Base-by-base conservation (phyloP, 805 yeast genomes). In the Clavispora phyllophila region DNA sequence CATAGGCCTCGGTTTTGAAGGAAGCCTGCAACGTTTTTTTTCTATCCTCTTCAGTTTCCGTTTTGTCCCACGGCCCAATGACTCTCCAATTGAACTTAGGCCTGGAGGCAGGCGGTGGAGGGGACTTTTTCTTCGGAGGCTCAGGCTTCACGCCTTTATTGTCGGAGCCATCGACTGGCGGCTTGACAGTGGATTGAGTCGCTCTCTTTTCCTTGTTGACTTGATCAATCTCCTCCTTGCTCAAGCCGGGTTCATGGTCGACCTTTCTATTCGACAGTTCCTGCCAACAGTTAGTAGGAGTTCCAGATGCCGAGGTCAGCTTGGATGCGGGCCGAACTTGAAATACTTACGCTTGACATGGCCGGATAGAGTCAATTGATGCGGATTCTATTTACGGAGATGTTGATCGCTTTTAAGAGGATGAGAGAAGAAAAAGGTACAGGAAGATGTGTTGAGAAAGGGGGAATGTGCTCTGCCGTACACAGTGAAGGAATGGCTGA, bases 1-100 rank as follows among this genome's bases (percentile, higher is more conserved):
- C 78, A 49, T 82, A 86, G 14, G 75, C 68, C 55, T 79, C 80
- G 33, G 84, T 62, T 3, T 64, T 58, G 24, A 65, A 63, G 23
- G 61, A 38, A n/a, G 45, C 43, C 26, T 56, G 39, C 45, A 66
- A 57, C 6, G 60, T 47, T 12, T 53, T 43, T 27, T 29, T 24
- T 41, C 67, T 68, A 41, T 66, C 68, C 6, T 19, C 37, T 28
- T 39, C 34, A 2, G 49, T 38, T 37, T 50, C 51, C 6, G 41
- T 8, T 9, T 4, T 40, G 24, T 62, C 58, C 75, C 75, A 70
- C 22, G 60, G 46, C 9, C 73, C 75, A 15, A 70, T 66, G 22
- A 62, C 56, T 36, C 48, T 42, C 75, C 75, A 70, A n/a, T 68
- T 58, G 41, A 69, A 69, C 14, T 70, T 60, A n/a, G 55, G 55